Base-by-base conservation (phyloP, 371 early-diverging fungal genomes). In the Lichtheimia corymbifera region DNA sequence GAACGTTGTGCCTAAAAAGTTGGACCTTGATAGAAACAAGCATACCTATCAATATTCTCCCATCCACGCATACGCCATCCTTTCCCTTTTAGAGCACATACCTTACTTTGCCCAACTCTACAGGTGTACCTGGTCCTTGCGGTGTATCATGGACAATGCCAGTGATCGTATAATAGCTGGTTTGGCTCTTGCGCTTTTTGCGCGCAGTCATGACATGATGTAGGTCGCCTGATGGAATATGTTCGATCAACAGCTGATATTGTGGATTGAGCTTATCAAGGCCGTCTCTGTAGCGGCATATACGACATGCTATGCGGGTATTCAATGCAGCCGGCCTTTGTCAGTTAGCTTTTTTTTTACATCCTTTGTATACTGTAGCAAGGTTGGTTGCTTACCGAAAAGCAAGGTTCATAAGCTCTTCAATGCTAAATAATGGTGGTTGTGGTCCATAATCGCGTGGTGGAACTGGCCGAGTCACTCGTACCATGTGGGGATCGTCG, bases 1-100 rank as follows among this genome's bases (percentile, higher is more conserved):
- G 72, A 93, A 95, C 5, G 86, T 88, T 0, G 96, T 95, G 3
- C 96, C 96, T 53, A 94, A 54, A 62, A 95, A 95, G 63, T 95
- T 95, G 15, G 92, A 89, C 63, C 89, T 81, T 9, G 35, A 9
- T 22, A 22, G 22, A 35, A 35, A 28, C 1, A 35, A 35, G 22
- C 22, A 35, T 5, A 4, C 2, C 2, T 35, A 35, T 35, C 35
- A 35, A 11, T 35, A 35, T 35, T 2, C 2, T 9, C 9, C 11
- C 2, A 35, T 28, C 6, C 11, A n/a, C n/a, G n/a, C n/a, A n/a
- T n/a, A n/a, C n/a, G n/a, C n/a, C 5, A 9, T 11, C 35, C 4
- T 41, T 28, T 42, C 12, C 35, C 25, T 25, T n/a, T 50, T 40
- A 17, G 43, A 55, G 9, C 17, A 55, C 59, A 55, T 74, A 80